Evolutionary conservation across 1,139 yeast genomes (phyloP).

Genomic region (Meyerozyma elateridarum): DNA sequence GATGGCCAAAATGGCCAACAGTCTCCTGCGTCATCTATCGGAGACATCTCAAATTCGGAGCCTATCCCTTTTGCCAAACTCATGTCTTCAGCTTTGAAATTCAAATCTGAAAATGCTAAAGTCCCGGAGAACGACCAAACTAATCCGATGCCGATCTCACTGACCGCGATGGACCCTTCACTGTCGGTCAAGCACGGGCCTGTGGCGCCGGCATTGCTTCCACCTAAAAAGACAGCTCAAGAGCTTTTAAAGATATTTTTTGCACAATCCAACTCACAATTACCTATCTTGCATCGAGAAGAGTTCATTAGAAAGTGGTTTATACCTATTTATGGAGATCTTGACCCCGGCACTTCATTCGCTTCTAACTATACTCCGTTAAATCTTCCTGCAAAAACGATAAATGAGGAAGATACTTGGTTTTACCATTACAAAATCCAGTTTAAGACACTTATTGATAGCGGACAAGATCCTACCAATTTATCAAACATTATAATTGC

Average conservation of each 20-base stretch:
- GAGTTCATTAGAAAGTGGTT: constrained; percentile 62
- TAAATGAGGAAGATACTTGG: constrained; percentile 41
- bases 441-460: constrained; percentile 19
- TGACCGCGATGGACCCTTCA: constrained; percentile 2
- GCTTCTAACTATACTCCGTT: constrained; percentile 59
- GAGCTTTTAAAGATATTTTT: constrained; percentile 63
- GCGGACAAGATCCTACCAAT: constrained; percentile 5
- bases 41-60: neutral
- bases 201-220: constrained; percentile 49
- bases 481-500: constrained; percentile 38
- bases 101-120: constrained; percentile 30
- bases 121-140: neutral
- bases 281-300: constrained; percentile 80
- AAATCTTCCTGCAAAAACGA: constrained; percentile 20
- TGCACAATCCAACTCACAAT: constrained; percentile 74
- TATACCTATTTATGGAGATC: constrained; percentile 71
- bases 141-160: neutral
- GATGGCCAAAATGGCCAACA: neutral
- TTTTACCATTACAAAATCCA: constrained; percentile 29
- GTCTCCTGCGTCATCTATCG: neutral
- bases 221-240: constrained; percentile 69
- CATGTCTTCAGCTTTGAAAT: constrained; percentile 71
- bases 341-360: constrained; percentile 50
- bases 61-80: constrained; percentile 65
- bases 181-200: constrained; percentile 6